Evolutionary conservation across 345 rosid genomes (phyloP).

Genomic region (Noccaea bulbosa): DNA sequence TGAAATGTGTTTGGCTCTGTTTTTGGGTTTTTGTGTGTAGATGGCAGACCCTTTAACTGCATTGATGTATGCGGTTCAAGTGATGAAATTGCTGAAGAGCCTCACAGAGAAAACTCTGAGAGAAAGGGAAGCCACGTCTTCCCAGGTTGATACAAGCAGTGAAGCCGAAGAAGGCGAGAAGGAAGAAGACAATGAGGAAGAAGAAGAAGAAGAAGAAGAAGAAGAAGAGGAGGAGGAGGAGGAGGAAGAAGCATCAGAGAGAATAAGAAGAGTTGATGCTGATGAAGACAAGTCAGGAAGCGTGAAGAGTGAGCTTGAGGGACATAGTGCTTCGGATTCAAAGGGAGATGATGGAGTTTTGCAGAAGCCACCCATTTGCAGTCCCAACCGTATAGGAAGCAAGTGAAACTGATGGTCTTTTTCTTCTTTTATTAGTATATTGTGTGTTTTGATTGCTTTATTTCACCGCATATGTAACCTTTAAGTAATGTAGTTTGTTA

Average conservation of each 20-base stretch:
- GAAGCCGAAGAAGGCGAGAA: slow-evolving; percentile 6
- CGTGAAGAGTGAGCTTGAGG: slow-evolving; percentile 26
- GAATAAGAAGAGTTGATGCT: slow-evolving; percentile 6
- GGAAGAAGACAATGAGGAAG: neutral
- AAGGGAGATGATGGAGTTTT: slow-evolving; percentile 18
- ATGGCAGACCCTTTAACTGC: slow-evolving; percentile 98
- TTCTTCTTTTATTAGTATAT: neutral
- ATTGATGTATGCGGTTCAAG: slow-evolving; percentile 96
- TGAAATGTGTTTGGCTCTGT: slow-evolving; percentile 30
- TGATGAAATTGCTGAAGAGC: slow-evolving; percentile 90
- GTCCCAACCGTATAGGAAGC: slow-evolving; percentile 22
- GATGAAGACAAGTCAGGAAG: slow-evolving; percentile 31
- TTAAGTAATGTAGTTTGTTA: slow-evolving; percentile 31
- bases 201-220: slow-evolving; percentile 6
- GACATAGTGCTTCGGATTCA: slow-evolving; percentile 16
- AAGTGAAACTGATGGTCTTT: slow-evolving; percentile 17
- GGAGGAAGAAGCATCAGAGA: slow-evolving; percentile 31
- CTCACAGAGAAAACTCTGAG: slow-evolving; percentile 64
- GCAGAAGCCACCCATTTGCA: slow-evolving; percentile 27
- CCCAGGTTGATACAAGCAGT: slow-evolving; percentile 23
- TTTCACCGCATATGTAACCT: slow-evolving; percentile 31
- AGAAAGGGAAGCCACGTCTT: slow-evolving; percentile 50
- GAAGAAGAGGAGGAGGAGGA: neutral
- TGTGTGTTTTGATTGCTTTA: slow-evolving; percentile 33
- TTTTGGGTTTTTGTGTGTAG: slow-evolving; percentile 48